Conservation (phyloP, 352 stramenopile genomes). For the Pythium brassicae region DNA sequence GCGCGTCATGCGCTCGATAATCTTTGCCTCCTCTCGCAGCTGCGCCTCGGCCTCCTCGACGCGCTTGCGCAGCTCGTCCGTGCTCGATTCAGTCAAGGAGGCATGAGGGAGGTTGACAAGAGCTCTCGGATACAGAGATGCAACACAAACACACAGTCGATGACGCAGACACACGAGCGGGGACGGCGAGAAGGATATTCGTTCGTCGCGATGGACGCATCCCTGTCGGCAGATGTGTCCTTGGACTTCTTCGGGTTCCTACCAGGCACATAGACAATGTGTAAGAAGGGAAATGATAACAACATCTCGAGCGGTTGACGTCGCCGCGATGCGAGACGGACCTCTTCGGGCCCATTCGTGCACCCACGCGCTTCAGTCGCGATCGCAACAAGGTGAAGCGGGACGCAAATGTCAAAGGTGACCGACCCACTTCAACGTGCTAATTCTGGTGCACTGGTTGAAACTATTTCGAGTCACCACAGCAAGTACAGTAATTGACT, state of each 20-base stretch:
- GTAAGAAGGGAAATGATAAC: neutral
- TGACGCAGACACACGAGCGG: neutral
- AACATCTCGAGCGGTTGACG: neutral
- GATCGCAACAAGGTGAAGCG: no score
- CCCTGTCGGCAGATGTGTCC: conserved; percentile 17
- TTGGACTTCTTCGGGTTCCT: conserved; percentile 15
- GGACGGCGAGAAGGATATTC: conserved; percentile 53
- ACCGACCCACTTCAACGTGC: no score
- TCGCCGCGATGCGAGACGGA: neutral
- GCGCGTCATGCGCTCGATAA: conserved; percentile 76
- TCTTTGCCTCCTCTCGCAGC: conserved; percentile 72
- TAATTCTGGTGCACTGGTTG: no score
- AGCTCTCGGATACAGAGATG: neutral
- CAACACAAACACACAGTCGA: no score
- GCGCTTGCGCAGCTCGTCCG: conserved; percentile 64
- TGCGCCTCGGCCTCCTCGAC: conserved; percentile 72
- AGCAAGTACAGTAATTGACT: no score
- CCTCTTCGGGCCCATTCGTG: conserved; percentile 46
- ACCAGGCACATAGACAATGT: neutral
- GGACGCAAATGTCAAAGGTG: no score
- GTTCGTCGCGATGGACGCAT: conserved; percentile 61
- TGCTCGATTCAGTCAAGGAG: conserved; percentile 25
- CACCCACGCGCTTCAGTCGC: neutral
- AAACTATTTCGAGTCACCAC: no score
- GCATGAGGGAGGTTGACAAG: neutral